Base-by-base conservation (phyloP, 2,329 filamentous ascomycete species). In the Penicillium sp. region DNA sequence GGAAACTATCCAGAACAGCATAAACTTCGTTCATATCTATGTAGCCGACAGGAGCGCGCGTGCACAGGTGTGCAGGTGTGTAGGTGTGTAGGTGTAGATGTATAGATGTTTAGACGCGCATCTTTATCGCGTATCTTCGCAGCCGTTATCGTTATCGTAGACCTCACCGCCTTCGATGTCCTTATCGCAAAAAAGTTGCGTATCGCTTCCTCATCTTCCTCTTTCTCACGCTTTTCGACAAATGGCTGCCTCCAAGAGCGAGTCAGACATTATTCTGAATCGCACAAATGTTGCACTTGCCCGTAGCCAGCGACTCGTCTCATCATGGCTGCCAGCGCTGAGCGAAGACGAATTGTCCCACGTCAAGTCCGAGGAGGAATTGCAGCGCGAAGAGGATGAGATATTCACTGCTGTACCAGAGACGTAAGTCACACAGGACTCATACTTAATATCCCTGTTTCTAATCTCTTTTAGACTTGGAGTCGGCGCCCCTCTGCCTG, bases 241-340 rank as follows among this genome's bases (percentile, higher is more conserved):
- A 28, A 69, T 69, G 66, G 61, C 69, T 9, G 54, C 62, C 24
- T 63, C 66, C n/a, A 67, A 65, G 55, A 50, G 46, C 15, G 75
- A 78, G 50, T 76, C 76, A 37, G 80, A 82, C 54, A 69, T 82
- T 33, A 74, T 83, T 42, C 73, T 78, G 46, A 82, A 81, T 58
- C 71, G 73, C 46, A 71, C 78, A 28, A 79, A 75, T 53, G 72
- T 83, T 41, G 73, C 74, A 3, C 67, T 81, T 8, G 78, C 80
- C 6, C 76, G 77, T 46, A 76, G 74, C 44, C 78, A 81, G 55
- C 74, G 74, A 29, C 67, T 81, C 15, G 69, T 83, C 51, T 72
- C 77, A 44, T 81, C 80, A 55, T 79, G 78, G 77, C 74, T 83
- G 27, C 78, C 78, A 10, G 65, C 76, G n/a, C 70, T 68, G 49